Conservation (phyloP, 495 filamentous ascomycete species). For the Hypoxylon fuscum region DNA sequence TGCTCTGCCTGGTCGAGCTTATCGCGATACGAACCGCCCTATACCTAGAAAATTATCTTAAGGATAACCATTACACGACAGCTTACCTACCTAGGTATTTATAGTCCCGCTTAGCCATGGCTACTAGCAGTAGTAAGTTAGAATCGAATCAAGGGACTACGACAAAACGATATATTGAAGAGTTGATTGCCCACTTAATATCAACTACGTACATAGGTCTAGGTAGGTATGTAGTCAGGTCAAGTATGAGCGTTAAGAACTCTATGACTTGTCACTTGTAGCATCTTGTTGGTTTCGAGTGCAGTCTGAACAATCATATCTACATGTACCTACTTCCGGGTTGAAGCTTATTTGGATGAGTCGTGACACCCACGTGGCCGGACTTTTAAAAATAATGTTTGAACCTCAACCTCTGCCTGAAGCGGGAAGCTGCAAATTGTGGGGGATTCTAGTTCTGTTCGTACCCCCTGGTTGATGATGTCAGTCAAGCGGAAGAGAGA, state of each 20-base stretch:
- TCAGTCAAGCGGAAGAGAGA: constrained; percentile 14
- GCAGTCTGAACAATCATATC: constrained; percentile 16
- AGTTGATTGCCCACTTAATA: too few species aligned
- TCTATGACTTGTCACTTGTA: constrained; percentile 11
- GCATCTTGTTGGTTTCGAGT: background rate
- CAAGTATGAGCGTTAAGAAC: too few species aligned
- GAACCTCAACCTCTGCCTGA: too few species aligned
- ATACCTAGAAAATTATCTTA: background rate
- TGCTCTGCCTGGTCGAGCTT: background rate
- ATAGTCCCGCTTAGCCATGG: too few species aligned
- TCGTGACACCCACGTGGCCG: constrained; percentile 32
- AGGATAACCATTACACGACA: too few species aligned
- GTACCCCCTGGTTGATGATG: constrained; percentile 22
- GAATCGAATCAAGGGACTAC: too few species aligned
- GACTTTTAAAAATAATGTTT: constrained; percentile 14
- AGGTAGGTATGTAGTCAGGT: too few species aligned
- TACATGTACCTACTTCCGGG: too few species aligned
- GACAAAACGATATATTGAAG: too few species aligned
- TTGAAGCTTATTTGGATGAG: constrained; percentile 6
- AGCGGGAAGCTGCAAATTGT: constrained; percentile 19
- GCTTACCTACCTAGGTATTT: background rate
- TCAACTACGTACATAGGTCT: too few species aligned
- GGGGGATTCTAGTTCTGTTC: constrained; percentile 14
- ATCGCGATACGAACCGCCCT: background rate
- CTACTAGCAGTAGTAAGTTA: too few species aligned